Conservation (phyloP, 2,329 filamentous ascomycete species). For the Metarhizium album region DNA sequence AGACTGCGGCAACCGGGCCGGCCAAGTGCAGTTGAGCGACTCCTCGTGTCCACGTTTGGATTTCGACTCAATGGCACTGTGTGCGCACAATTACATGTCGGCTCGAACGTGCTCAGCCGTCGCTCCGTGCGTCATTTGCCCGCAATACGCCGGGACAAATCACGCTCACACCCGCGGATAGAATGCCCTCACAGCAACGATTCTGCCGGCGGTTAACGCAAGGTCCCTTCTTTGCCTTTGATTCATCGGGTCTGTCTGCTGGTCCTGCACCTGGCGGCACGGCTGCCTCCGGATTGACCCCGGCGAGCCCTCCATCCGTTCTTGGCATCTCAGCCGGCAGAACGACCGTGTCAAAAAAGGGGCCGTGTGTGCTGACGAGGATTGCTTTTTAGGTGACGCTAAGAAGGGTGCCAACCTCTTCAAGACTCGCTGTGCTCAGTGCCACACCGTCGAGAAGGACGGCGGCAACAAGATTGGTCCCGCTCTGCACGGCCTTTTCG, state of each 20-base stretch:
- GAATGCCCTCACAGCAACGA: not conserved
- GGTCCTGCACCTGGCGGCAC: not conserved
- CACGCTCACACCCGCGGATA: not conserved
- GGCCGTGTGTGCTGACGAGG: not conserved
- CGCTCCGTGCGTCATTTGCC: slow-evolving; percentile 3
- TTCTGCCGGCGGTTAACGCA: not conserved
- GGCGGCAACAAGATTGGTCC: slow-evolving; percentile 98
- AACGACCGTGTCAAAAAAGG: not conserved
- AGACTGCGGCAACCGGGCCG: not conserved
- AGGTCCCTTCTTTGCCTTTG: not conserved
- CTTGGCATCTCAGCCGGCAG: too few relatives aligned
- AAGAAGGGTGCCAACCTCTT: slow-evolving; percentile 98
- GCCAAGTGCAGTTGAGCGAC: not conserved
- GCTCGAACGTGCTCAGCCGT: too few relatives aligned
- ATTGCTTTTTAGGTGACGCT: slow-evolving; percentile 55
- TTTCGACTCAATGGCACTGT: not conserved
- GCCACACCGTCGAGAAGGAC: slow-evolving; percentile 86
- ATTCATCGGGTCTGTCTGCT: not conserved
- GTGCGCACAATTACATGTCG: not conserved
- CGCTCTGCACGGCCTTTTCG: slow-evolving; percentile 93
- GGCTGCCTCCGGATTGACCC: not conserved
- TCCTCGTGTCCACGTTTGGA: not conserved
- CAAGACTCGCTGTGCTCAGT: slow-evolving; percentile 98
- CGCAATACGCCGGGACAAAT: not conserved
- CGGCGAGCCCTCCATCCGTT: not conserved